phyloP scores from a whole-genome alignment of 2,329 filamentous ascomycete species.

The Hypoxylon sp. region DNA sequence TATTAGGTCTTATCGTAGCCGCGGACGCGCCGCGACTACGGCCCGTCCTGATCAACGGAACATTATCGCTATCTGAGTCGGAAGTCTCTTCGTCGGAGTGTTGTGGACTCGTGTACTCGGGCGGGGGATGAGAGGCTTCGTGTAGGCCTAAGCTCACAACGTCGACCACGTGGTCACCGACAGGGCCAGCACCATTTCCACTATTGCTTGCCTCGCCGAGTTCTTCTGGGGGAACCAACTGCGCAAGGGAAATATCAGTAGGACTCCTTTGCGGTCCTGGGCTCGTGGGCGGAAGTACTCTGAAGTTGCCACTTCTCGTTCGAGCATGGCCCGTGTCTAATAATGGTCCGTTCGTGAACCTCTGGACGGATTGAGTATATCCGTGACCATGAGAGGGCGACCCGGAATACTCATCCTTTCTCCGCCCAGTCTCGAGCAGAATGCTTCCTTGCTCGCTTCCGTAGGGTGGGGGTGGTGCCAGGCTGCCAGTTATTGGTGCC shows the following conservation, averaged over 20 bases:
- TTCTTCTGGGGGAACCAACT: slow-evolving; percentile 78
- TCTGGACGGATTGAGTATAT: slow-evolving; percentile 58
- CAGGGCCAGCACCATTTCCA: slow-evolving; percentile 49
- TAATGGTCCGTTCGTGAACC: slow-evolving; percentile 55
- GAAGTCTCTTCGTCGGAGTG: slow-evolving; percentile 68
- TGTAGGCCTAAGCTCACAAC: slow-evolving; percentile 61
- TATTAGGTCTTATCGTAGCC: slow-evolving; percentile 54
- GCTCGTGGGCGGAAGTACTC: slow-evolving; percentile 80
- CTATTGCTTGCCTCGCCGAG: slow-evolving; percentile 75
- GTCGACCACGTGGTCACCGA: slow-evolving; percentile 54
- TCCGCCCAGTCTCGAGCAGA: slow-evolving; percentile 83
- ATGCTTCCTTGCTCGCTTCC: slow-evolving; percentile 98
- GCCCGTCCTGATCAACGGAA: slow-evolving; percentile 63
- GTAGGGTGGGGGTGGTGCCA: slow-evolving; percentile 95
- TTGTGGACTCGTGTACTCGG: slow-evolving; percentile 76
- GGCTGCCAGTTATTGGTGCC: slow-evolving; percentile 92
- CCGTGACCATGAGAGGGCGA: slow-evolving; percentile 59
- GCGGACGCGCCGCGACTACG: slow-evolving; percentile 64
- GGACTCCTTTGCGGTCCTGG: slow-evolving; percentile 91
- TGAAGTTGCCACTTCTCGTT: slow-evolving; percentile 81
- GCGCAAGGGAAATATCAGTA: slow-evolving; percentile 94
- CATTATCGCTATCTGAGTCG: slow-evolving; percentile 67
- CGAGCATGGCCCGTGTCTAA: slow-evolving; percentile 75
- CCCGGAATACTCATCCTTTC: slow-evolving; percentile 66
- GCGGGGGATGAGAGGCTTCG: slow-evolving; percentile 72